phyloP scores from a whole-genome alignment of 495 filamentous ascomycete species.

The Penicillium pancosmium region DNA sequence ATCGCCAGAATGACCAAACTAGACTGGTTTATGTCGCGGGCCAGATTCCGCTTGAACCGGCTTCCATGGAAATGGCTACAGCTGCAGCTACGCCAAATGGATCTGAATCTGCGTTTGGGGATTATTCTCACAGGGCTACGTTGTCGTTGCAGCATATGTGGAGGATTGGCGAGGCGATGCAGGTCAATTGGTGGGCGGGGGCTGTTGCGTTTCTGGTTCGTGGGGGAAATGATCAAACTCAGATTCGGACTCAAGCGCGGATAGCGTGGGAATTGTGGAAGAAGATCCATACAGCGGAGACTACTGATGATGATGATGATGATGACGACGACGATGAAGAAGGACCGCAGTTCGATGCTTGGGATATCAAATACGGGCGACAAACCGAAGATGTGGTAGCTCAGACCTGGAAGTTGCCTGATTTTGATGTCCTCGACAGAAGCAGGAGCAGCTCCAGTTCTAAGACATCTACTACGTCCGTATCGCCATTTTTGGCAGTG shows the following conservation, averaged over 20 bases:
- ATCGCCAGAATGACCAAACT: conserved; percentile 11
- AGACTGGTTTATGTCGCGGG: conserved; percentile 71
- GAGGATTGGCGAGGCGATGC: conserved; percentile 74
- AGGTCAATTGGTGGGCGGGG: conserved; percentile 72
- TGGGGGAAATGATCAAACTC: conserved; percentile 27
- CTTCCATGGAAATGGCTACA: conserved; percentile 65
- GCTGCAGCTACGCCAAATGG: not conserved
- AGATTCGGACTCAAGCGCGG: conserved; percentile 39
- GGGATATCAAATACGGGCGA: conserved; percentile 67
- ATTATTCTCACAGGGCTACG: conserved; percentile 51
- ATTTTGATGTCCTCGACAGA: conserved; percentile 28
- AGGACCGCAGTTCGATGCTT: conserved; percentile 62
- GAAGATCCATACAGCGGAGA: conserved; percentile 42
- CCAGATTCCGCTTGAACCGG: conserved; percentile 87
- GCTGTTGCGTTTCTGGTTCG: conserved; percentile 70
- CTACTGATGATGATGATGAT: conserved; percentile 12
- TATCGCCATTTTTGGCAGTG: conserved; percentile 70
- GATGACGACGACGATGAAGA: conserved; percentile 43
- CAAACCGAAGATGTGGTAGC: conserved; percentile 26
- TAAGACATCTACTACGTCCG: conserved; percentile 1
- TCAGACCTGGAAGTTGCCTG: conserved; percentile 28
- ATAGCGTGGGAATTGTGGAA: conserved; percentile 56
- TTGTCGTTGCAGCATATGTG: conserved; percentile 88
- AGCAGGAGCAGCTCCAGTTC: conserved; percentile 12
- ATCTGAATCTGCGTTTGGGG: conserved; percentile 26